phyloP scores from a whole-genome alignment of 2,329 filamentous ascomycete genomes.

The Diaporthe vaccinii region DNA sequence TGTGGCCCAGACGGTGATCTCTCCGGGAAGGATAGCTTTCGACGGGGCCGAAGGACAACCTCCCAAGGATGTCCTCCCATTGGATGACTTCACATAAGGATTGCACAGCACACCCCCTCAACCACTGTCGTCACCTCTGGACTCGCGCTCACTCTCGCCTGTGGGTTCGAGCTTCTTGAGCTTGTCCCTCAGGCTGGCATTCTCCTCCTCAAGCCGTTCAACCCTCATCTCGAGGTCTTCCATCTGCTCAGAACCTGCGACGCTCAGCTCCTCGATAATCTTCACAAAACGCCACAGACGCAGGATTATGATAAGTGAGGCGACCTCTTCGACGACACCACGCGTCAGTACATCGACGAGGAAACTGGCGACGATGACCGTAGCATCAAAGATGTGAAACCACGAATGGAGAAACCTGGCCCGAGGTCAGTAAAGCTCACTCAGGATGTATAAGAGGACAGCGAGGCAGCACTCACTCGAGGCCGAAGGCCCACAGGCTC shows the following conservation, averaged over 20 bases:
- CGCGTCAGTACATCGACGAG: conserved; percentile 71
- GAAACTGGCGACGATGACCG: conserved; percentile 73
- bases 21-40: neutral
- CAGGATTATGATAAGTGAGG: conserved; percentile 75
- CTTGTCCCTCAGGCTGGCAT: conserved; percentile 50
- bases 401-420: conserved; percentile 67
- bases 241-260: conserved; percentile 73
- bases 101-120: neutral
- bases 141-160: conserved; percentile 6
- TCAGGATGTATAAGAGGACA: neutral
- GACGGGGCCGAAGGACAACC: too few species aligned
- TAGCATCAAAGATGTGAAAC: conserved; percentile 76
- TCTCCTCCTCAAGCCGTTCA: conserved; percentile 64
- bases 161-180: conserved; percentile 32
- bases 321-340: conserved; percentile 73
- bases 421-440: neutral
- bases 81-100: too few species aligned
- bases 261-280: conserved; percentile 76
- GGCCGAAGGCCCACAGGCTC: conserved; percentile 73
- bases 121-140: neutral
- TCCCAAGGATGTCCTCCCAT: too few species aligned
- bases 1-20: neutral
- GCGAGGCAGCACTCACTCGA: conserved; percentile 58
- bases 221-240: conserved; percentile 68
- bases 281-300: conserved; percentile 79